A percentile compares a stretch with the other conserved stretches of the same genome.
Conservation (phyloP, 768 basidiomycete genomes). For the Leccinum longicurvipes region DNA sequence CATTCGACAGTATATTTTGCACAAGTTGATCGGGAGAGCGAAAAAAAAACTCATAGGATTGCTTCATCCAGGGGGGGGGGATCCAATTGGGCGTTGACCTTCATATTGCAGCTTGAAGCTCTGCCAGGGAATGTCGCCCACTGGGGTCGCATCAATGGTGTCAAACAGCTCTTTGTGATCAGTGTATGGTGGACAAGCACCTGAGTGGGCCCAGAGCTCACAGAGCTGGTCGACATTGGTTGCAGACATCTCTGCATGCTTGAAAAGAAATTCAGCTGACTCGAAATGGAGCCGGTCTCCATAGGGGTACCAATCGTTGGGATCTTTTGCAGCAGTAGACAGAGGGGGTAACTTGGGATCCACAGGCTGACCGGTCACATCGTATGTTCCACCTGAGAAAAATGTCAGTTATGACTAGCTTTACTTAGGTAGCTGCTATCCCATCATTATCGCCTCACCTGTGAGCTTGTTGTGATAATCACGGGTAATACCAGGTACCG, state of each 20-base stretch:
- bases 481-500: background rate
- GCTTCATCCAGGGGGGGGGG: conserved; percentile 22
- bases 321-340: background rate
- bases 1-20: no score
- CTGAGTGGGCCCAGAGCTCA: background rate
- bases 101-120: conserved; percentile 30
- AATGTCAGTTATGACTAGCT: background rate
- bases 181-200: background rate
- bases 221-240: background rate
- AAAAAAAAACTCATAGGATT: conserved; percentile 28
- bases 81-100: conserved; percentile 2
- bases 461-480: background rate
- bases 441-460: background rate
- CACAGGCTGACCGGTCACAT: background rate
- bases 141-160: conserved; percentile 33
- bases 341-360: background rate
- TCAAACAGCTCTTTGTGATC: conserved; percentile 4
- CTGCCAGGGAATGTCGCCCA: conserved; percentile 39
- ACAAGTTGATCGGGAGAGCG: conserved; percentile 14
- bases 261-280: background rate
- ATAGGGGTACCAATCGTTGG: background rate
- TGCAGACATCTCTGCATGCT: background rate
- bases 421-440: no score
- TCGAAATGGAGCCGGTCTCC: background rate
- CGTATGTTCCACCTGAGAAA: background rate